Base-by-base conservation (phyloP, 345 rosid species). In the Lumnitzera littorea region DNA sequence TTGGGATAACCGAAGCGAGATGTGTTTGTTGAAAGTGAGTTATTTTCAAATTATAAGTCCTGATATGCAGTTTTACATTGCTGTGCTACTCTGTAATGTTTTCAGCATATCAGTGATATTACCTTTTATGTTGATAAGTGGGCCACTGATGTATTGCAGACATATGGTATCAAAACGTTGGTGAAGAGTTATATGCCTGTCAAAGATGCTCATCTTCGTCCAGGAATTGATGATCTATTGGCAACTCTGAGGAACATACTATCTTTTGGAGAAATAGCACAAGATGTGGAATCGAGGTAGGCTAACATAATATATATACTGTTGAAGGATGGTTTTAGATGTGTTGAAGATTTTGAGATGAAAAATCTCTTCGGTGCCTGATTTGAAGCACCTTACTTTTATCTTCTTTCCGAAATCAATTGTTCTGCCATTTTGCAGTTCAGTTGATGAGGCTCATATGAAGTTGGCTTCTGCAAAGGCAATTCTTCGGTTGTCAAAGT, bases 401-500 rank as follows among this genome's bases (percentile, higher is more conserved):
- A 61, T 67, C 53, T 67, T 57, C 20, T 20, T 20, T 20, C 41
- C 58, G 6, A 58, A 55, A 53, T 6, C 54, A 63, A 46, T 53
- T 72, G 43, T 16, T 66, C 50, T 41, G 49, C 41, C 15, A 51
- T 80, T 58, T 71, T 74, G 65, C 96, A 94, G 99, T 62, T 72
- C 69, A 68, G 85, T 86, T 61, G 96, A 94, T 73, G 88, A 84
- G 79, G 86, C 95, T 53, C 97, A 94, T 71, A 72, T 94, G 77
- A 86, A 74, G 80, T 85, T 94, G 74, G 91, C 99, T 76, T 78
- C 96, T 71, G 97, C 97, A 13, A 94, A 94, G 82, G 95, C 95
- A 24, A 80, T 90, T 78, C 87, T 94, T 78, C 96, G 95, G 48
- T 73, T 94, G 50, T 80, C 97, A 46, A 87, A 76, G 72, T 86